A percentile compares a stretch with the other conserved stretches of the same genome.
phyloP scores from a whole-genome alignment of 495 filamentous ascomycete genomes.

The Mycothermus thermophilus region DNA sequence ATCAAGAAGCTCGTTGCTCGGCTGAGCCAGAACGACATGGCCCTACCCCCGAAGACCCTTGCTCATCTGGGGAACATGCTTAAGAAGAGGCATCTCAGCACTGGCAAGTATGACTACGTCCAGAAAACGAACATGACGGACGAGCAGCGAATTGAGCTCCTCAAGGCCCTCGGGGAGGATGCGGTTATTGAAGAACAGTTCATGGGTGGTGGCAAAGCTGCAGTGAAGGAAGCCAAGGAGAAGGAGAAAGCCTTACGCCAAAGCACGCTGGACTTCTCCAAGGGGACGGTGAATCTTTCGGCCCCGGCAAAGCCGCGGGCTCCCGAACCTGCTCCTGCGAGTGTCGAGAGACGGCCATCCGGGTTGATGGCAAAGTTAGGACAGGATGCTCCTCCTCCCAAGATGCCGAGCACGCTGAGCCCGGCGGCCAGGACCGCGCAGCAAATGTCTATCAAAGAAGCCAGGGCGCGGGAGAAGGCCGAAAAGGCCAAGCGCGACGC shows the following conservation, averaged over 20 bases:
- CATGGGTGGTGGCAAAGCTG: slow-evolving; percentile 32
- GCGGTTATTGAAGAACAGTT: slow-evolving; percentile 36
- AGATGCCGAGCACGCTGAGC: slow-evolving; percentile 21
- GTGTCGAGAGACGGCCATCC: slow-evolving; percentile 23
- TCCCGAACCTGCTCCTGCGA: slow-evolving; percentile 20
- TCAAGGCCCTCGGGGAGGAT: slow-evolving; percentile 65
- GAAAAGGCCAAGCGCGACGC: slow-evolving; percentile 59
- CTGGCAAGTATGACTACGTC: slow-evolving; percentile 28
- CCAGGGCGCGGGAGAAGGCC: slow-evolving; percentile 55
- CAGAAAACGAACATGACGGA: slow-evolving; percentile 58
- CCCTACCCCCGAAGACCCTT: slow-evolving; percentile 46
- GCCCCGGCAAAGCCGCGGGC: slow-evolving; percentile 29
- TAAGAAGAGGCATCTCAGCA: slow-evolving; percentile 16
- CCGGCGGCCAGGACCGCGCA: slow-evolving; percentile 24
- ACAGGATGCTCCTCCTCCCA: slow-evolving; percentile 1
- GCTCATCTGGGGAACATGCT: slow-evolving; percentile 46
- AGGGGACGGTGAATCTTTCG: slow-evolving; percentile 3
- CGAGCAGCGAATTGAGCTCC: slow-evolving; percentile 69
- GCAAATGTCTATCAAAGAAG: slow-evolving; percentile 46
- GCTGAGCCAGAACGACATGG: slow-evolving; percentile 54
- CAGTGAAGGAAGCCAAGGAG: slow-evolving; percentile 33
- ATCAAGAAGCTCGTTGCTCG: slow-evolving; percentile 57
- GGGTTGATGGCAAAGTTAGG: slow-evolving; percentile 9
- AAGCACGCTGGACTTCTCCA: slow-evolving; percentile 48
- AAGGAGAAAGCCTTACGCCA: slow-evolving; percentile 43